These are phyloP conservation scores for Mortierella sp. DNA, from an alignment of 371 early-diverging fungal genomes.

Conservation along the genomic window DNA sequence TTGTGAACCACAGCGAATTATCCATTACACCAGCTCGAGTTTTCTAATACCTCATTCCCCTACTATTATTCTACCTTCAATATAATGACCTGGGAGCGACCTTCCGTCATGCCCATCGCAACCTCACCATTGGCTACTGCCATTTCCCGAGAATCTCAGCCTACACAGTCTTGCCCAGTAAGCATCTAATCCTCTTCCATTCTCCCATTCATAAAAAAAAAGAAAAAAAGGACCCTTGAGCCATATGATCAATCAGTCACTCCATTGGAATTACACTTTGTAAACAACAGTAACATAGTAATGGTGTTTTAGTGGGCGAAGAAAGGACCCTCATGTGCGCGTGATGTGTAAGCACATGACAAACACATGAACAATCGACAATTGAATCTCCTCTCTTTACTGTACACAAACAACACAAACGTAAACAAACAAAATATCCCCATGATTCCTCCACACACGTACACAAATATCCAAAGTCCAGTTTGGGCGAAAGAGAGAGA, in stretches of 20 bases:
- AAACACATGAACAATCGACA: not conserved
- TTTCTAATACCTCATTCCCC: not conserved
- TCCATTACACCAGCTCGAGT: not conserved
- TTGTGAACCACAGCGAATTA: not conserved
- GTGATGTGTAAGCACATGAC: not conserved
- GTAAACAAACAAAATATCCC: not conserved
- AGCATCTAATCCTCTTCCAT: not conserved
- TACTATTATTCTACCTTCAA: not conserved
- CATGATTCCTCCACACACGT: constrained; percentile 1
- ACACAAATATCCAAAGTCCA: too few relatives aligned
- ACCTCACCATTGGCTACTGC: not conserved
- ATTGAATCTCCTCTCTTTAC: not conserved
- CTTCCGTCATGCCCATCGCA: constrained; percentile 35
- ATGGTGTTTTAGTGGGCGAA: too few relatives aligned
- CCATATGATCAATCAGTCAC: not conserved
- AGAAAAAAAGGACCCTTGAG: not conserved
- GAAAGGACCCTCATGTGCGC: not conserved
- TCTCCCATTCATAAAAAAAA: not conserved
- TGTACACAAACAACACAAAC: not conserved
- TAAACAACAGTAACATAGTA: too few relatives aligned
- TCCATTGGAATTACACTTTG: too few relatives aligned
- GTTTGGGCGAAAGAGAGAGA: not conserved
- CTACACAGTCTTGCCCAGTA: constrained; percentile 12
- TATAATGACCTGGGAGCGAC: constrained; percentile 26
- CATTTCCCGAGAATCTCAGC: constrained; percentile 9